Evolutionary conservation across 768 basidiomycete species (phyloP).

Genomic region (Suillus discolor): DNA sequence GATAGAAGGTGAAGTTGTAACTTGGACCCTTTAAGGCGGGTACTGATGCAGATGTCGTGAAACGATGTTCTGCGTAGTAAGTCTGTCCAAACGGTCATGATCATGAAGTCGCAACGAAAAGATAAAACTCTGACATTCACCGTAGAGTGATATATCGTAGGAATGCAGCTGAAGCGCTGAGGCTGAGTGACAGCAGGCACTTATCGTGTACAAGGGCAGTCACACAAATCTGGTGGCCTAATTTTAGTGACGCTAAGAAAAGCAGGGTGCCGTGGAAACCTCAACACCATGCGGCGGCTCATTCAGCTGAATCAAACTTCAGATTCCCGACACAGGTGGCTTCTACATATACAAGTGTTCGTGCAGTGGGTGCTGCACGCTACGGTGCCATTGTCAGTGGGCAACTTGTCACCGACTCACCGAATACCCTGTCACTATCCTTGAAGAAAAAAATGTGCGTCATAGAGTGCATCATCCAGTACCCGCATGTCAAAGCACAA

Average conservation of each 20-base stretch:
- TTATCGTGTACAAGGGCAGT: neutral
- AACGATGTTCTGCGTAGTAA: neutral
- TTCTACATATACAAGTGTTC: no score
- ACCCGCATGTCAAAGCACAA: constrained; percentile 73
- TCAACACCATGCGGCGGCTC: constrained; percentile 26
- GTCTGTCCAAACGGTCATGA: neutral
- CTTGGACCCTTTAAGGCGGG: neutral
- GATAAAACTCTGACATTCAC: neutral
- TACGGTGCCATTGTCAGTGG: no score
- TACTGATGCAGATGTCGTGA: neutral
- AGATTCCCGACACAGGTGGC: constrained; percentile 58
- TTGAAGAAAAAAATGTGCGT: constrained; percentile 65
- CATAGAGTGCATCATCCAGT: constrained; percentile 78
- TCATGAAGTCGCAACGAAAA: neutral
- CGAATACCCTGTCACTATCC: constrained; percentile 58
- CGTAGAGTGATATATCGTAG: neutral
- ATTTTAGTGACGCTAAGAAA: no score
- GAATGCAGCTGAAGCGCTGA: neutral
- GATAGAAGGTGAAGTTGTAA: neutral
- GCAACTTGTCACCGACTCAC: constrained; percentile 54
- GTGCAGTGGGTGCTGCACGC: no score
- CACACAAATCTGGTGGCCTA: no score
- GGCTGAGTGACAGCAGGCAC: neutral
- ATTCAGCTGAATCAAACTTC: constrained; percentile 91
- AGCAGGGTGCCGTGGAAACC: no score